Conservation (phyloP, 2,329 filamentous ascomycete species). For the Phialocephala sp. region DNA sequence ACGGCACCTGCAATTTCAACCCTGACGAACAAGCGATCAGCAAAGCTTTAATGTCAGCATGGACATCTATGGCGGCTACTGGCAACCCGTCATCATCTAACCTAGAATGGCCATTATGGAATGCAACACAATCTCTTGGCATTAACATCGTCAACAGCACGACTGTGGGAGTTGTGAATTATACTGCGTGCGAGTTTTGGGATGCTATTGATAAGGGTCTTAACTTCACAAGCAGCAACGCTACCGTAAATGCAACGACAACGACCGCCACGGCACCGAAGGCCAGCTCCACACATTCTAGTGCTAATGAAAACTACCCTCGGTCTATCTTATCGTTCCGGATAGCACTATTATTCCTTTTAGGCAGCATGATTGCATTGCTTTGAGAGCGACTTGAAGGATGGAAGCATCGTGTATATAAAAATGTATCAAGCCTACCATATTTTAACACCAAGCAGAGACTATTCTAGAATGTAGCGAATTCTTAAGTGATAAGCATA, state of each 20-base stretch:
- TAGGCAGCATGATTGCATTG: not conserved
- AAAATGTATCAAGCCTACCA: too few relatives aligned
- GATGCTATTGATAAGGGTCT: constrained; percentile 4
- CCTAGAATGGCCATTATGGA: constrained; percentile 13
- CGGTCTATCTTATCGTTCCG: not conserved
- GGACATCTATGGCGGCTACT: constrained; percentile 14
- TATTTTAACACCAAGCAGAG: too few relatives aligned
- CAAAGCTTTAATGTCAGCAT: constrained; percentile 7
- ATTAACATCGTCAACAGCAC: not conserved
- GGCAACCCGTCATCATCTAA: constrained; percentile 11
- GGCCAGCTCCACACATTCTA: not conserved
- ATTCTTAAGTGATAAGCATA: too few relatives aligned
- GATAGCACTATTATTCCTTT: not conserved
- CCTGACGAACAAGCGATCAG: not conserved
- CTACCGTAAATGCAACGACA: not conserved
- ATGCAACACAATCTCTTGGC: constrained; percentile 4
- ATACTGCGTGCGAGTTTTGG: constrained; percentile 13
- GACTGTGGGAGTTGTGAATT: constrained; percentile 7
- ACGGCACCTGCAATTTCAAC: constrained; percentile 14
- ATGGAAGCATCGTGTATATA: not conserved
- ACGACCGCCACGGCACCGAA: not conserved
- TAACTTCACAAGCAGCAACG: constrained; percentile 7
- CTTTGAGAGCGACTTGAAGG: not conserved
- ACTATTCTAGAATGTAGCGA: too few relatives aligned
- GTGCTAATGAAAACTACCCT: not conserved